Percentiles rank a stretch among this genome's conserved stretches.
Conservation (phyloP, 495 filamentous ascomycete species). For the Neurospora terricola region DNA sequence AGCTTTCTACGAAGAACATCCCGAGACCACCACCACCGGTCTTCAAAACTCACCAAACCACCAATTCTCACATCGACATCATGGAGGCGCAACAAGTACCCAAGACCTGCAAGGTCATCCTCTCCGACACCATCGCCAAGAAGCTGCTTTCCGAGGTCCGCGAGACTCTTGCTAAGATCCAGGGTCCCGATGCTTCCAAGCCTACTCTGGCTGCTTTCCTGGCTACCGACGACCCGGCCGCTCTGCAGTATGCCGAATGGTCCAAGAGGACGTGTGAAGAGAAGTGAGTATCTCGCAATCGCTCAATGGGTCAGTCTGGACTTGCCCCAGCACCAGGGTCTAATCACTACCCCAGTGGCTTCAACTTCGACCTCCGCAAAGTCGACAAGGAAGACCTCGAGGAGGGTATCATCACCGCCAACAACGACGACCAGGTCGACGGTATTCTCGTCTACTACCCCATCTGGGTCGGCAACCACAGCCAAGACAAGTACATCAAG, state of each 20-base stretch:
- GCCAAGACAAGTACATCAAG: slow-evolving; percentile 87
- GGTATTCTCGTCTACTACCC: slow-evolving; percentile 99
- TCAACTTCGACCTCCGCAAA: slow-evolving; percentile 72
- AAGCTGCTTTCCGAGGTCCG: slow-evolving; percentile 66
- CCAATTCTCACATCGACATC: not conserved
- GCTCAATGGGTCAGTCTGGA: not conserved
- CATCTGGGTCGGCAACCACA: slow-evolving; percentile 66
- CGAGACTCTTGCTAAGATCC: slow-evolving; percentile 57
- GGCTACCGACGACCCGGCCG: slow-evolving; percentile 83
- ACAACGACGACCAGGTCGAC: slow-evolving; percentile 65
- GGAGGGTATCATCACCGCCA: slow-evolving; percentile 72
- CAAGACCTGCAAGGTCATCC: slow-evolving; percentile 81
- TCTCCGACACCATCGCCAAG: slow-evolving; percentile 76
- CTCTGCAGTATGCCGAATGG: slow-evolving; percentile 90
- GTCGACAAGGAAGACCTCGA: slow-evolving; percentile 82
- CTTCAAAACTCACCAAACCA: not conserved
- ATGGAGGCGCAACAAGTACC: slow-evolving; percentile 37
- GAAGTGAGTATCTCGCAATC: slow-evolving; percentile 52
- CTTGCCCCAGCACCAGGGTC: slow-evolving; percentile 2
- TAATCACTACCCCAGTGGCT: slow-evolving; percentile 51
- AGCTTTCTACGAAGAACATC: not conserved
- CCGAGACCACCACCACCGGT: not conserved
- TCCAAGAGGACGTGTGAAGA: slow-evolving; percentile 92
- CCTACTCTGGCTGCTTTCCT: slow-evolving; percentile 85
- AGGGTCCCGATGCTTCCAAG: slow-evolving; percentile 33